phyloP scores from a whole-genome alignment of 371 early-diverging fungal genomes.

The Dichotomocladium elegans region DNA sequence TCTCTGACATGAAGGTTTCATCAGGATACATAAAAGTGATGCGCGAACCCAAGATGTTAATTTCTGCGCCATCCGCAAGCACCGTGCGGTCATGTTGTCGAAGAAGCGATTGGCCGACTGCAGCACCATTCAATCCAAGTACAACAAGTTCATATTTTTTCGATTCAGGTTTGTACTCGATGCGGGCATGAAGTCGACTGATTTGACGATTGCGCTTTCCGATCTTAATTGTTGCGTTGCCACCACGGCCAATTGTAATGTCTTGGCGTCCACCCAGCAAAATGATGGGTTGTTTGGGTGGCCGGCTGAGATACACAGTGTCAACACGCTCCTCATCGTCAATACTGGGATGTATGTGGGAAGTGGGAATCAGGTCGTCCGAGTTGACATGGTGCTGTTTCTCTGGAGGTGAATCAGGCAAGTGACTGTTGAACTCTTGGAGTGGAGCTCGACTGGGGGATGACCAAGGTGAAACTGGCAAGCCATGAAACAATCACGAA shows the following conservation, averaged over 20 bases:
- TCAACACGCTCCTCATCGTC: background rate
- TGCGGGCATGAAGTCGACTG: conserved; percentile 55
- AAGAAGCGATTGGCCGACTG: conserved; percentile 30
- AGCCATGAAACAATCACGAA: too few species aligned
- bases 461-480: background rate
- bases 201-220: conserved; percentile 58
- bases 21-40: conserved; percentile 11
- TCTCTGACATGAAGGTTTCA: background rate
- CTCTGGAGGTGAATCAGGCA: conserved; percentile 6
- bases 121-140: conserved; percentile 53
- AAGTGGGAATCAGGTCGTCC: conserved; percentile 34
- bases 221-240: conserved; percentile 51
- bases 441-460: conserved; percentile 3
- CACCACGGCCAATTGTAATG: conserved; percentile 57
- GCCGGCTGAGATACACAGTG: background rate
- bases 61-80: conserved; percentile 25
- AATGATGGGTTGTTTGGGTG: conserved; percentile 6
- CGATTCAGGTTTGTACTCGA: conserved; percentile 29
- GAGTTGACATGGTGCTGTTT: conserved; percentile 17
- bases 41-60: conserved; percentile 35
- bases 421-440: background rate
- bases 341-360: conserved; percentile 1
- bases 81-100: conserved; percentile 27
- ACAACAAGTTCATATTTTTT: conserved; percentile 47
- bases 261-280: conserved; percentile 39